These are phyloP conservation scores for Talaromyces sp. DNA, from an alignment of 2,329 filamentous ascomycete species.

Conservation along the genomic window DNA sequence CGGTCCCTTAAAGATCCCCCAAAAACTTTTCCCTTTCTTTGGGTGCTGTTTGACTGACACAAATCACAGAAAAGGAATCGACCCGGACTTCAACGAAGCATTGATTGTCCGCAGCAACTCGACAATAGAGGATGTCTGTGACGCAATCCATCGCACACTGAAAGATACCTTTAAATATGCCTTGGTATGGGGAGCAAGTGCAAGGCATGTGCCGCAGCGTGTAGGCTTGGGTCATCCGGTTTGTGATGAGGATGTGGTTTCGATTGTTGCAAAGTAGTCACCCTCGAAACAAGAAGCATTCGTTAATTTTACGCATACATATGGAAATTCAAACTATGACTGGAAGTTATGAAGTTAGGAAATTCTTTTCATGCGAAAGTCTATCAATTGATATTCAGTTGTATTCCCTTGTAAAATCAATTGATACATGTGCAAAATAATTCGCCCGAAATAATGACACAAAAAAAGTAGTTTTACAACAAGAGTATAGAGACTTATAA, in stretches of 20 bases:
- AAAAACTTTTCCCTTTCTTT: not conserved
- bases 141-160: conserved; percentile 84
- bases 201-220: conserved; percentile 87
- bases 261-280: conserved; percentile 51
- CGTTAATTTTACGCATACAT: too few relatives aligned
- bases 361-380: not conserved
- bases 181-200: conserved; percentile 94
- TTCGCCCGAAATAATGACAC: not conserved
- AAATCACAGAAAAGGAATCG: conserved; percentile 66
- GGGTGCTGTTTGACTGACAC: not conserved
- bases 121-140: conserved; percentile 94
- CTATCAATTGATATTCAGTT: too few relatives aligned
- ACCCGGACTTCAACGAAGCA: conserved; percentile 85
- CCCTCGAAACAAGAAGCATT: too few relatives aligned
- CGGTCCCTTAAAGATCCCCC: not conserved
- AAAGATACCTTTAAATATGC: conserved; percentile 99
- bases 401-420: not conserved
- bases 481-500: not conserved
- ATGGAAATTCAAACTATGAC: not conserved
- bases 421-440: not conserved
- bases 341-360: too few relatives aligned
- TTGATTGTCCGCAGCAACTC: conserved; percentile 85
- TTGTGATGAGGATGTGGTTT: conserved; percentile 62
- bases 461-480: too few relatives aligned
- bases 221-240: conserved; percentile 83